Evolutionary conservation across 148 eudicot genomes (phyloP).

Genomic region (Silene latifolia): DNA sequence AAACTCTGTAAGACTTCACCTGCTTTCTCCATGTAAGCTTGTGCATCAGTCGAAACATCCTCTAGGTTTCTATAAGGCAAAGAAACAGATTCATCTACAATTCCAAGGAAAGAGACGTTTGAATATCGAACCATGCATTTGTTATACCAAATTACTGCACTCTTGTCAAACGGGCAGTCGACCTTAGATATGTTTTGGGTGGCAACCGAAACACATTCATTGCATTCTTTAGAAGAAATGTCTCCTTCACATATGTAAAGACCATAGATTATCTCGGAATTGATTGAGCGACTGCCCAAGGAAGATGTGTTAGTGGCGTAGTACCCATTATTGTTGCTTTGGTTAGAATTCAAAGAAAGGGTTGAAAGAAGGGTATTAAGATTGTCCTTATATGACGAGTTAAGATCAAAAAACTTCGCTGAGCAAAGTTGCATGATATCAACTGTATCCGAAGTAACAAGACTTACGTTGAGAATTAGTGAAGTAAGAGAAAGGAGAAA

Average conservation of each 20-base stretch:
- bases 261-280: constrained; percentile 21
- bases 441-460: too few relatives aligned
- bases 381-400: too few relatives aligned
- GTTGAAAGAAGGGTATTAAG: background rate
- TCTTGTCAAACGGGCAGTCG: constrained; percentile 8
- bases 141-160: constrained; percentile 29
- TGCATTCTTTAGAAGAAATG: background rate
- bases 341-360: background rate
- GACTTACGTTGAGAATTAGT: too few relatives aligned
- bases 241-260: constrained; percentile 28
- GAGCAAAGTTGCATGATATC: too few relatives aligned
- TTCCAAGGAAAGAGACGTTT: constrained; percentile 6
- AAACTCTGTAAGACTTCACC: background rate
- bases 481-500: too few relatives aligned
- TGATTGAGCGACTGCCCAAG: background rate
- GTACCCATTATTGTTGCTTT: constrained; percentile 5
- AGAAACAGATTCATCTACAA: background rate
- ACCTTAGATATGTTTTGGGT: background rate
- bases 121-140: constrained; percentile 7
- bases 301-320: constrained; percentile 4
- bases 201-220: constrained; percentile 14
- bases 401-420: too few relatives aligned
- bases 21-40: background rate
- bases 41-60: background rate
- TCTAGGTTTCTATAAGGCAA: background rate